Evolutionary conservation across 345 rosid species (phyloP).

Genomic region (Hirschfeldia incana): DNA sequence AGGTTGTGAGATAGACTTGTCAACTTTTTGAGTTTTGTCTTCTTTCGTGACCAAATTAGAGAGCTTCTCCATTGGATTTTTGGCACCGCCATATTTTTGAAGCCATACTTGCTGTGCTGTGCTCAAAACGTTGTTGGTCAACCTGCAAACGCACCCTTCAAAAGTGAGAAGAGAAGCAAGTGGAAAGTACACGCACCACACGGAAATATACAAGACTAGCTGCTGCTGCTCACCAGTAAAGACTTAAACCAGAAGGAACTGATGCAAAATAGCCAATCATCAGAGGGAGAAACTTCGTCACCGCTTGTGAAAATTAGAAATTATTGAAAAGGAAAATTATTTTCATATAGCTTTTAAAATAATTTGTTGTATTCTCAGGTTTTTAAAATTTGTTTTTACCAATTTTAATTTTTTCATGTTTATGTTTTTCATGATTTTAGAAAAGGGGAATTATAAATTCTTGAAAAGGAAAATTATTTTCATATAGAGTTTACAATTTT

Average conservation of each 20-base stretch:
- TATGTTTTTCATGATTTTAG: too few relatives aligned
- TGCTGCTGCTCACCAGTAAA: constrained; percentile 73
- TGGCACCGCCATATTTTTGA: constrained; percentile 85
- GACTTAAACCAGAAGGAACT: constrained; percentile 99
- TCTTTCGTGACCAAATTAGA: constrained; percentile 49
- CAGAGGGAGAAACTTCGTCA: constrained; percentile 80
- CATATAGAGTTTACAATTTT: too few relatives aligned
- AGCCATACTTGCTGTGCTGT: constrained; percentile 93
- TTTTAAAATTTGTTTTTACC: too few relatives aligned
- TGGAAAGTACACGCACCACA: neutral
- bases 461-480: too few relatives aligned
- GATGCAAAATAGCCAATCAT: constrained; percentile 95
- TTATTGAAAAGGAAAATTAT: too few relatives aligned
- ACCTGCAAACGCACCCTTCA: constrained; percentile 49
- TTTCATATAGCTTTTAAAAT: too few relatives aligned
- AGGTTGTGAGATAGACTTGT: constrained; percentile 43
- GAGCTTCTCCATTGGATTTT: constrained; percentile 49
- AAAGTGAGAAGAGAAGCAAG: constrained; percentile 17
- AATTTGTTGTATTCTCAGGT: too few relatives aligned
- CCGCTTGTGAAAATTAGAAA: constrained; percentile 52
- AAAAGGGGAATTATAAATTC: too few relatives aligned
- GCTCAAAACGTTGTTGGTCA: constrained; percentile 88
- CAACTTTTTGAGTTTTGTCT: constrained; percentile 38
- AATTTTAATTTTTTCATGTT: too few relatives aligned
- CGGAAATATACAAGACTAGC: constrained; percentile 13